Percentiles rank a stretch among this genome's conserved stretches.
phyloP scores from a whole-genome alignment of 192 early-diverging fungal genomes.

The Podila verticillata region DNA sequence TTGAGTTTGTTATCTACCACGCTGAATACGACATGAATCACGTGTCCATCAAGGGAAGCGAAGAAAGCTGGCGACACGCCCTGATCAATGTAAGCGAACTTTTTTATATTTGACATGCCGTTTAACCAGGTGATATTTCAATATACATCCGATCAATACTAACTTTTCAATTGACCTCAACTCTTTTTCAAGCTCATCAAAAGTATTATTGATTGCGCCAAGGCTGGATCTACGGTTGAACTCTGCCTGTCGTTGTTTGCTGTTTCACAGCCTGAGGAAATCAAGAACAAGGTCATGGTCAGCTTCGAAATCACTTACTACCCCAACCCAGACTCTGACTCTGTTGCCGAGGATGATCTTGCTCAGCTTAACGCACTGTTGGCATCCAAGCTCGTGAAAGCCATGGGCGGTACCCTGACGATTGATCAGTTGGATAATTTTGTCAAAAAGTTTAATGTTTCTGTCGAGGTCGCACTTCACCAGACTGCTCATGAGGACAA shows the following conservation, averaged over 20 bases:
- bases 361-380: slow-evolving; percentile 41
- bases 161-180: neutral
- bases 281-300: slow-evolving; percentile 47
- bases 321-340: slow-evolving; percentile 18
- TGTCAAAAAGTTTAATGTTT: slow-evolving; percentile 39
- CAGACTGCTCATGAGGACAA: slow-evolving; percentile 21
- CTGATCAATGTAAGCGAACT: slow-evolving; percentile 58
- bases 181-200: slow-evolving; percentile 54
- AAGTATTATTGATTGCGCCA: slow-evolving; percentile 59
- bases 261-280: slow-evolving; percentile 7
- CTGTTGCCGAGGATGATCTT: slow-evolving; percentile 20
- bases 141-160: neutral
- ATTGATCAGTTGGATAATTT: slow-evolving; percentile 18
- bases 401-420: slow-evolving; percentile 47
- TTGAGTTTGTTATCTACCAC: slow-evolving; percentile 67
- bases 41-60: slow-evolving; percentile 61
- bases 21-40: slow-evolving; percentile 62
- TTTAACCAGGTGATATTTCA: neutral
- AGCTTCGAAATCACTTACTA: slow-evolving; percentile 53
- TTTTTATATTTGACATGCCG: neutral
- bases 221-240: slow-evolving; percentile 60
- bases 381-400: slow-evolving; percentile 46
- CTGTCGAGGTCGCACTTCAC: slow-evolving; percentile 37
- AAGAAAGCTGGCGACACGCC: slow-evolving; percentile 60
- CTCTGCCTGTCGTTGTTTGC: slow-evolving; percentile 55